These are phyloP conservation scores for Candida sanyiensis DNA, from an alignment of 805 yeast species.

Conservation along the genomic window DNA sequence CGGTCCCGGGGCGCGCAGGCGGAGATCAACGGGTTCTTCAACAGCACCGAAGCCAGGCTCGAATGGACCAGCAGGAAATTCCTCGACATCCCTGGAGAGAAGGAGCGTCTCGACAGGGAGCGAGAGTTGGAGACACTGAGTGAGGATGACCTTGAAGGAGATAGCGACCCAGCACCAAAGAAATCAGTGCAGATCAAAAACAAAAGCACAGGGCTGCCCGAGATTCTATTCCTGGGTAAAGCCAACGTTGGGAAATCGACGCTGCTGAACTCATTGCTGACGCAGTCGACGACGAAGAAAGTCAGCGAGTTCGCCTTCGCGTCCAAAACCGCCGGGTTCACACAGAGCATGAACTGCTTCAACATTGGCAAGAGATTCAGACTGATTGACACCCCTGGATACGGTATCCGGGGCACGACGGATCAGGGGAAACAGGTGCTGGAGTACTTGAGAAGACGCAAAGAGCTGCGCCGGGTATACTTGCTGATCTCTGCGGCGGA, in stretches of 20 bases:
- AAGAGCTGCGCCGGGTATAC: slow-evolving; percentile 51
- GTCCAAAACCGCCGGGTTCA: slow-evolving; percentile 50
- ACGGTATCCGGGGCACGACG: slow-evolving; percentile 63
- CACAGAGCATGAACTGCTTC: slow-evolving; percentile 63
- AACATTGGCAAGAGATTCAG: slow-evolving; percentile 58
- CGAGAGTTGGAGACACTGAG: slow-evolving; percentile 9
- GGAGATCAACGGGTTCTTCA: slow-evolving; percentile 38
- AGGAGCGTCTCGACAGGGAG: slow-evolving; percentile 25
- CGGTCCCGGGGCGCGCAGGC: slow-evolving; percentile 23
- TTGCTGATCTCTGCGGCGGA: slow-evolving; percentile 54
- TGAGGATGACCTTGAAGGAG: slow-evolving; percentile 14
- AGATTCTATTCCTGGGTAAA: slow-evolving; percentile 69
- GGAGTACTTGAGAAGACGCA: slow-evolving; percentile 53
- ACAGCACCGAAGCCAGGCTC: slow-evolving; percentile 37
- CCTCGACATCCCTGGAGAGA: slow-evolving; percentile 53
- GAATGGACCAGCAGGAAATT: slow-evolving; percentile 59
- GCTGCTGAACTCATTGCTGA: slow-evolving; percentile 54
- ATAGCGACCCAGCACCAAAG: not conserved
- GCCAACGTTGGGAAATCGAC: slow-evolving; percentile 88
- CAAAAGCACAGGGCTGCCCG: slow-evolving; percentile 46
- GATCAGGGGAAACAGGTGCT: slow-evolving; percentile 67
- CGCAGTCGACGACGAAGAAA: slow-evolving; percentile 30
- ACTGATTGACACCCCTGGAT: slow-evolving; percentile 85
- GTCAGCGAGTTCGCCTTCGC: slow-evolving; percentile 42
- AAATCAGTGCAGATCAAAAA: no score